Percentiles rank a stretch among this genome's conserved stretches.
Conservation (phyloP, 192 early-diverging fungal genomes). For the Lunasporangiospora selenospora region DNA sequence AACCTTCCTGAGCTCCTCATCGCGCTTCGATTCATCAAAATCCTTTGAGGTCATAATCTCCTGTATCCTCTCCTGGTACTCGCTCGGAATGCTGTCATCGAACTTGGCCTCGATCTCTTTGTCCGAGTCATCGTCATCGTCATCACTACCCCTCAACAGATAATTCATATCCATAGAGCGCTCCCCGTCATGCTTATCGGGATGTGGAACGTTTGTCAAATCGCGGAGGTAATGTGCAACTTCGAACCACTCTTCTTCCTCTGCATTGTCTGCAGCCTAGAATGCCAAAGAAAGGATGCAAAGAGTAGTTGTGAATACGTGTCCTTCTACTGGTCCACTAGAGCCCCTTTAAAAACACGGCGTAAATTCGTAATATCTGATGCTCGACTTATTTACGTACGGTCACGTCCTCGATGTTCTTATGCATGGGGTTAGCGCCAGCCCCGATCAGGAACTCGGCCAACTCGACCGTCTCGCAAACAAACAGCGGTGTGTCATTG, state of each 20-base stretch:
- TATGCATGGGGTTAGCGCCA: conserved; percentile 69
- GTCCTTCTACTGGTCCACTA: background rate
- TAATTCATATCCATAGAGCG: conserved; percentile 35
- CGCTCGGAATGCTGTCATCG: conserved; percentile 27
- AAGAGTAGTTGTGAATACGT: conserved; percentile 36
- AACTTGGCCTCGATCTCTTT: conserved; percentile 47
- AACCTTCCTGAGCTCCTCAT: conserved; percentile 64
- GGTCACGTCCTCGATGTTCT: conserved; percentile 70
- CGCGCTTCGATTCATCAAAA: conserved; percentile 57
- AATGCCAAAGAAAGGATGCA: conserved; percentile 12
- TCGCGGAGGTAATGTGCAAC: conserved; percentile 68
- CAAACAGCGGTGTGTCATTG: conserved; percentile 83
- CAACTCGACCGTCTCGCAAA: conserved; percentile 72
- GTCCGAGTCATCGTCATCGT: conserved; percentile 19
- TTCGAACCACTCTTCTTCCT: conserved; percentile 69
- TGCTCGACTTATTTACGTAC: conserved; percentile 31
- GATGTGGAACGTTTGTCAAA: conserved; percentile 59
- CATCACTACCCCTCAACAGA: conserved; percentile 31
- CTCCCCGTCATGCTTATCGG: conserved; percentile 46
- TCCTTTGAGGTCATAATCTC: conserved; percentile 64
- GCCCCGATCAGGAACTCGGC: conserved; percentile 69
- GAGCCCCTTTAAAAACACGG: background rate
- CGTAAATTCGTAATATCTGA: background rate
- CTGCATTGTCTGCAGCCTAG: conserved; percentile 59
- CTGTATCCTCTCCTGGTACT: conserved; percentile 58